A percentile compares a stretch with the other conserved stretches of the same genome.
phyloP scores from a whole-genome alignment of 768 basidiomycete species.

The Boletales sp. region DNA sequence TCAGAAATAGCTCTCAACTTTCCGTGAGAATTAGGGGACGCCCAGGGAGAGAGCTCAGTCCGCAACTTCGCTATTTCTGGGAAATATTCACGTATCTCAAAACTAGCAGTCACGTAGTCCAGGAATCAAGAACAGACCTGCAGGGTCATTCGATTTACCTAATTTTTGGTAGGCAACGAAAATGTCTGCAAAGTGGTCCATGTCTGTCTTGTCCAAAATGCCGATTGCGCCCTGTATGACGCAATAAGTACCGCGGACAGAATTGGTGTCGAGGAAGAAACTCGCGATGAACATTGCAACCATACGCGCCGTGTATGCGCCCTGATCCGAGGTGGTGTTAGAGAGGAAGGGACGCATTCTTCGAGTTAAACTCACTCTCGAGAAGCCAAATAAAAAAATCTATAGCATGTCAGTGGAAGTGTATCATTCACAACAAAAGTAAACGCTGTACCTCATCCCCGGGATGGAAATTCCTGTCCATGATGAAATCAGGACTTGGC shows the following conservation, averaged over 20 bases:
- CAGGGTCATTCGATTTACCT: slow-evolving; percentile 47
- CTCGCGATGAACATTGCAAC: slow-evolving; percentile 52
- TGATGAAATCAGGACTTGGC: background rate
- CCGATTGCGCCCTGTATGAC: slow-evolving; percentile 60
- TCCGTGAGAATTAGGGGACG: slow-evolving; percentile 46
- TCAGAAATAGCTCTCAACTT: slow-evolving; percentile 48
- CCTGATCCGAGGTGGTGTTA: slow-evolving; percentile 36
- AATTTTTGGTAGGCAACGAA: slow-evolving; percentile 61
- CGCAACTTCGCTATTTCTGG: slow-evolving; percentile 39
- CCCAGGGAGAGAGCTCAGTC: slow-evolving; percentile 52
- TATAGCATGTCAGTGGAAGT: slow-evolving; percentile 24
- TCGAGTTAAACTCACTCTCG: slow-evolving; percentile 43
- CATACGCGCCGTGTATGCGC: slow-evolving; percentile 76
- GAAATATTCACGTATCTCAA: background rate
- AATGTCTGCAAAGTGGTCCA: slow-evolving; percentile 68
- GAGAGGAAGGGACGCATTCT: background rate
- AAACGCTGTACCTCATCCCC: slow-evolving; percentile 59
- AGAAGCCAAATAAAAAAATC: slow-evolving; percentile 80
- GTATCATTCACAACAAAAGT: background rate
- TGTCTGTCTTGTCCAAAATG: slow-evolving; percentile 63
- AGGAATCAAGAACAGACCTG: slow-evolving; percentile 32
- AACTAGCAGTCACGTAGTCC: background rate
- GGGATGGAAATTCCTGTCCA: slow-evolving; percentile 58
- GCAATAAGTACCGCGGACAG: background rate
- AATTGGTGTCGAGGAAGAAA: background rate